Conservation (phyloP, 2,329 filamentous ascomycete genomes). For the Lachnellula hyalina region DNA sequence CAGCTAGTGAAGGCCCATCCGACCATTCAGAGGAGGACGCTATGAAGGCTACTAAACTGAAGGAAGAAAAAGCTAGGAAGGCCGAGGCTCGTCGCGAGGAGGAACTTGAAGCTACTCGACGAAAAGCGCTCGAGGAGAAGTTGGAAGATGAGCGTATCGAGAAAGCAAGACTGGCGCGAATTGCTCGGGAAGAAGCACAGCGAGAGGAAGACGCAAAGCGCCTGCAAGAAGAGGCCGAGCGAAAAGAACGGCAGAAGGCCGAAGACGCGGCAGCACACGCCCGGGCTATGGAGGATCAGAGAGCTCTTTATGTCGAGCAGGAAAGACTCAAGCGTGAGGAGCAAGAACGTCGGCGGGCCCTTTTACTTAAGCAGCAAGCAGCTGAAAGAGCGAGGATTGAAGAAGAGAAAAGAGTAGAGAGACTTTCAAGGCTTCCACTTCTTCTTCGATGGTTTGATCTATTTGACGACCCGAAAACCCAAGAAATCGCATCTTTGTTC, state of each 20-base stretch:
- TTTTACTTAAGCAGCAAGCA: constrained; percentile 38
- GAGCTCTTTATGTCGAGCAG: constrained; percentile 31
- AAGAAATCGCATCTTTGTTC: constrained; percentile 49
- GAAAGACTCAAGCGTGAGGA: constrained; percentile 33
- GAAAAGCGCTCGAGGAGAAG: constrained; percentile 11
- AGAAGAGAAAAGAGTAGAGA: constrained; percentile 50
- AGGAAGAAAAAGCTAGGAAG: constrained; percentile 30
- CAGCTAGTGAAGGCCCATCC: constrained; percentile 2
- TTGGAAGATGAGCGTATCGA: constrained; percentile 23
- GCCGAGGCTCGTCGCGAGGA: constrained; percentile 1
- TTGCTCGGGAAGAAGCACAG: constrained; percentile 23
- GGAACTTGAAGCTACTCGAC: constrained; percentile 8
- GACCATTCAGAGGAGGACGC: constrained; percentile 8
- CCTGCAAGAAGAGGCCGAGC: constrained; percentile 25
- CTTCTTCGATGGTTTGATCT: constrained; percentile 56
- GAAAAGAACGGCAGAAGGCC: constrained; percentile 24
- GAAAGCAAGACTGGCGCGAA: constrained; percentile 20
- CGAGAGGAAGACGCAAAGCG: constrained; percentile 34
- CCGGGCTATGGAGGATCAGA: constrained; percentile 32
- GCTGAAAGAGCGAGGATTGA: constrained; percentile 43
- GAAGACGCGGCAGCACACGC: constrained; percentile 23
- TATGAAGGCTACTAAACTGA: constrained; percentile 35
- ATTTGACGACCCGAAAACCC: constrained; percentile 45
- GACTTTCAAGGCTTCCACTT: constrained; percentile 53
- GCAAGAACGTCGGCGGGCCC: constrained; percentile 31